Evolutionary conservation across 352 stramenopile species (phyloP).

Genomic region (Peronospora farinosa): DNA sequence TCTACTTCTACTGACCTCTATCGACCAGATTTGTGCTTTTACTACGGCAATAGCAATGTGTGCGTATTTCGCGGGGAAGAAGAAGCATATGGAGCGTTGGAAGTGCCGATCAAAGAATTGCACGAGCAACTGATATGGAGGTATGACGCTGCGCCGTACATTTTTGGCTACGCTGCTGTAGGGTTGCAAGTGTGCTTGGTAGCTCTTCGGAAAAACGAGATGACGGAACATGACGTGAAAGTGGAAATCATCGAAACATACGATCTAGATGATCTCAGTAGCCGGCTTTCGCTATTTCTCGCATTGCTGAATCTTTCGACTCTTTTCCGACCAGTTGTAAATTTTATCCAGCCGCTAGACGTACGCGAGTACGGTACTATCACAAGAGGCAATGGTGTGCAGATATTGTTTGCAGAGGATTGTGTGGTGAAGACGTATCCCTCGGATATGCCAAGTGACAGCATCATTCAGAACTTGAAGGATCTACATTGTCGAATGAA

Average conservation of each 20-base stretch:
- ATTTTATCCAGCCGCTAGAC: conserved; percentile 5
- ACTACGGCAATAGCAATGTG: not conserved
- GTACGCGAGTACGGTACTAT: conserved; percentile 7
- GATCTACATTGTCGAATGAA: conserved; percentile 12
- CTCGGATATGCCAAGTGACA: conserved; percentile 3
- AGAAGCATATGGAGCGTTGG: not conserved
- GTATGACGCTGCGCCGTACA: not conserved
- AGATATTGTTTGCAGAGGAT: conserved; percentile 11
- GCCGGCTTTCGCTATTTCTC: not conserved
- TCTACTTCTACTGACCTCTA: not conserved
- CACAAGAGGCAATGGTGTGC: conserved; percentile 8
- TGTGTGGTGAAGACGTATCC: conserved; percentile 17
- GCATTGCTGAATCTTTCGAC: not conserved
- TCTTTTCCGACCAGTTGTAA: conserved; percentile 11
- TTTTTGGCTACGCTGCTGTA: not conserved
- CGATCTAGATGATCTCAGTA: not conserved
- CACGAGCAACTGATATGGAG: not conserved
- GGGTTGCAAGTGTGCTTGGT: not conserved
- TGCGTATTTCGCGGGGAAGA: not conserved
- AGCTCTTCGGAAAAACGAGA: not conserved
- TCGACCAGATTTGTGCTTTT: not conserved
- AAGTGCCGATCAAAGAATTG: not conserved
- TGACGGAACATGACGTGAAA: not conserved
- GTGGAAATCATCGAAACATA: not conserved
- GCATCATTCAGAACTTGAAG: conserved; percentile 9